These are phyloP conservation scores for Aspergillus carbonarius DNA, from an alignment of 2,329 filamentous ascomycete genomes.

Conservation along the genomic window DNA sequence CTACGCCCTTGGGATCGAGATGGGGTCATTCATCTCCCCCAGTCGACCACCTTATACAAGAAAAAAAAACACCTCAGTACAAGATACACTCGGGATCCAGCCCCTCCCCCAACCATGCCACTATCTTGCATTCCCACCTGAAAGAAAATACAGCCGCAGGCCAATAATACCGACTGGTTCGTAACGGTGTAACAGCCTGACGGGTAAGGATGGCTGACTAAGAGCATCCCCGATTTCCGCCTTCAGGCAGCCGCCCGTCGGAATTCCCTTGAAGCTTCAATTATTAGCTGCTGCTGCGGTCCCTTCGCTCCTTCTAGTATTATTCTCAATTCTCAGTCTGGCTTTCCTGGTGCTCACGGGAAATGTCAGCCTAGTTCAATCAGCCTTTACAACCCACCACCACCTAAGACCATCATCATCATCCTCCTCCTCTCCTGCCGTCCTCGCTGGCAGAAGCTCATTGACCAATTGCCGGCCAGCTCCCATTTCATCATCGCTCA, in stretches of 20 bases:
- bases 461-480: background rate
- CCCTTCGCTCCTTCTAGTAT: background rate
- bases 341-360: background rate
- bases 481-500: slow-evolving; percentile 6
- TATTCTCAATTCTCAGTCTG: background rate
- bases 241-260: background rate
- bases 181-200: too few relatives aligned
- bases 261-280: background rate
- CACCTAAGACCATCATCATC: background rate
- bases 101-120: too few relatives aligned
- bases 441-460: background rate
- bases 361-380: background rate
- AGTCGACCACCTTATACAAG: too few relatives aligned
- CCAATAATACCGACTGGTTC: background rate
- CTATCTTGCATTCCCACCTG: too few relatives aligned
- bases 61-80: too few relatives aligned
- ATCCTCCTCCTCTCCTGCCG: background rate
- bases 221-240: background rate
- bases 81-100: too few relatives aligned
- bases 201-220: background rate
- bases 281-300: background rate
- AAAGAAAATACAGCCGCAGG: too few relatives aligned
- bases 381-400: background rate
- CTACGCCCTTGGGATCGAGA: background rate
- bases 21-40: background rate